These are phyloP conservation scores for Aspergillus ellipticus DNA, from an alignment of 495 filamentous ascomycete species.

Conservation along the genomic window DNA sequence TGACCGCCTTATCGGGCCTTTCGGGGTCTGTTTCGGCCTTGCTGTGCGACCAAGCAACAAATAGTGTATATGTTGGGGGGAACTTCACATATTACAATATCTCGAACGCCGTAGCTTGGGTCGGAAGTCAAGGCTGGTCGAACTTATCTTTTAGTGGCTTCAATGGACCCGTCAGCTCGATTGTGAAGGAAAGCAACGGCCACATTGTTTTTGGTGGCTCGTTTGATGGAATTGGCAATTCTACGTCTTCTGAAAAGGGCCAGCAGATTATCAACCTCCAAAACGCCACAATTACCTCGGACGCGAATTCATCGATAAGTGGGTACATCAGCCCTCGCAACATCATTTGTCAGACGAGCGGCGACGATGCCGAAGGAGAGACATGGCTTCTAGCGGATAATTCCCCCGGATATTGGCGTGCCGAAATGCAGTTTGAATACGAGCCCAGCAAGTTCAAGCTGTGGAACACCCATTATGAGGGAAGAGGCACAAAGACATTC, in stretches of 20 bases:
- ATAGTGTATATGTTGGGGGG: conserved; percentile 88
- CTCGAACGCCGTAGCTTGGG: conserved; percentile 87
- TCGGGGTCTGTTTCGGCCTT: conserved; percentile 76
- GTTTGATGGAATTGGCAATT: conserved; percentile 90
- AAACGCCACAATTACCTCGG: conserved; percentile 67
- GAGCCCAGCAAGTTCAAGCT: conserved; percentile 80
- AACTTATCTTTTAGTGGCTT: conserved; percentile 89
- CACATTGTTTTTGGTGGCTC: conserved; percentile 88
- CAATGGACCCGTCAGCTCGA: conserved; percentile 88
- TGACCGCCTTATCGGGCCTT: conserved; percentile 73
- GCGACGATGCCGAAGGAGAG: conserved; percentile 59
- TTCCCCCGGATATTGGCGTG: conserved; percentile 78
- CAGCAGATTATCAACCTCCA: conserved; percentile 80
- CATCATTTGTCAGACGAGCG: conserved; percentile 76
- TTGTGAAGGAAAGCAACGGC: conserved; percentile 70
- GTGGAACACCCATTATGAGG: conserved; percentile 84
- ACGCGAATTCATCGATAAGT: conserved; percentile 51
- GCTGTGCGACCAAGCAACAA: conserved; percentile 76
- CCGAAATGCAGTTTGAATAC: conserved; percentile 76
- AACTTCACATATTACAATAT: conserved; percentile 74
- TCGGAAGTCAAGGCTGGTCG: conserved; percentile 64
- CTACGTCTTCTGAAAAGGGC: conserved; percentile 57
- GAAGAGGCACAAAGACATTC: conserved; percentile 82
- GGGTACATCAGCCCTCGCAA: conserved; percentile 77
- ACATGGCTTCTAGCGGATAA: conserved; percentile 86